Conservation (phyloP, 192 early-diverging fungal genomes). For the Allomyces javanicus region DNA sequence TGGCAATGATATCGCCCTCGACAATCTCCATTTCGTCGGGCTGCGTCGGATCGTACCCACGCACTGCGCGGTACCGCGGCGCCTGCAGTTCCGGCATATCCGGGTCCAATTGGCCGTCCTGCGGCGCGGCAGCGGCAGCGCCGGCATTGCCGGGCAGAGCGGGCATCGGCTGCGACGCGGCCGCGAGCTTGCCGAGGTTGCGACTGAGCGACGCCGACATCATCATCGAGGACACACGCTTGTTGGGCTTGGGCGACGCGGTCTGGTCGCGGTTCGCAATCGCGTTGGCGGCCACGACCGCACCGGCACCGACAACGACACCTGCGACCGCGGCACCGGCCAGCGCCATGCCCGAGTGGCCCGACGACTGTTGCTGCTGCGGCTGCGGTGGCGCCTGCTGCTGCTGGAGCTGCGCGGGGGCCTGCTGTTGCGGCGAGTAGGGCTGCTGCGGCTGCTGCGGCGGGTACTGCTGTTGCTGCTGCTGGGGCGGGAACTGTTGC, state of each 20-base stretch:
- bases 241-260: not conserved
- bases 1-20: not conserved
- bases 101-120: not conserved
- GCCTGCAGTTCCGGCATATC: not conserved
- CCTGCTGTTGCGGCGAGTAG: not conserved
- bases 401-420: not conserved
- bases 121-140: not conserved
- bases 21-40: not conserved
- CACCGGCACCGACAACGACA: not conserved
- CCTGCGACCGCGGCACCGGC: not conserved
- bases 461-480: not conserved
- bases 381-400: not conserved
- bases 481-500: not conserved
- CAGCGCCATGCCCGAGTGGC: not conserved
- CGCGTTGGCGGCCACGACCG: not conserved
- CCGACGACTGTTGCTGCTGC: not conserved
- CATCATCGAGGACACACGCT: not conserved
- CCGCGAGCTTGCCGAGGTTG: too few relatives aligned
- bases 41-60: not conserved
- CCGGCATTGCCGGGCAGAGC: too few relatives aligned
- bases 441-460: not conserved
- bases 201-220: not conserved
- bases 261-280: too few relatives aligned
- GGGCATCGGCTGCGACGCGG: too few relatives aligned
- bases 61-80: not conserved